Base-by-base conservation (phyloP, 805 yeast genomes). In the Candida rishiriensis region DNA sequence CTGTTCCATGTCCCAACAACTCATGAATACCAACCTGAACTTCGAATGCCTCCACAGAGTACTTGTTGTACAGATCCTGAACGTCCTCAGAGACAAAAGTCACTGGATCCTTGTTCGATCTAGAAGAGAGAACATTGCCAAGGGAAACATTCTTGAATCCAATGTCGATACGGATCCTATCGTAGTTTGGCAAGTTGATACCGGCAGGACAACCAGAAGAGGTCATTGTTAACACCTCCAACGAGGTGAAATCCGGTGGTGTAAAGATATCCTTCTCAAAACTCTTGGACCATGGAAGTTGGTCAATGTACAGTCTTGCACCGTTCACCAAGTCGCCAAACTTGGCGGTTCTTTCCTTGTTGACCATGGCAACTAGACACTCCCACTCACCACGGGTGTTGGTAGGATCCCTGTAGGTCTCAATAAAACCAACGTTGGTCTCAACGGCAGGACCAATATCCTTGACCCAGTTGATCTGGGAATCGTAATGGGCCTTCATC, bases 301-400 rank as follows among this genome's bases (percentile, higher is more conserved):
- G 64, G 2, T 70, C 49, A 49, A 88, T 85, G 59, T 79, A 85
- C 10, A 69, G 64, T 37, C 78, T 74, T 13, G 96, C 96, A 47
- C 72, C 72, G 15, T 69, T 64, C 21, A 88, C 96, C 51, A 88
- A 71, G 10, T 70, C 70, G 26, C 83, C 79, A 60, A 88, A 88
- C 57, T 87, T 88, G 41, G 77, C 82, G 14, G 97, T 88, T 49
- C 95, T 76, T 50, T 87, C 91, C 59, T 85, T 83, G 65, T 88
- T 88, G 44, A 88, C 95, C 79, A 88, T 85, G 16, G 96, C 91
- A 30, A 88, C 93, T 39, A 88, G 69, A 28, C 95, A 88, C 68
- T 88, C 96, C 91, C 93, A 88, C 65, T 88, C 97, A 47, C 96
- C 97, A 58, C 89, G 77, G 38, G 88, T 87, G 38, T 96, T 96